Conservation (phyloP, 164 flowering plant genomes). For the Cinnamomum chago region DNA sequence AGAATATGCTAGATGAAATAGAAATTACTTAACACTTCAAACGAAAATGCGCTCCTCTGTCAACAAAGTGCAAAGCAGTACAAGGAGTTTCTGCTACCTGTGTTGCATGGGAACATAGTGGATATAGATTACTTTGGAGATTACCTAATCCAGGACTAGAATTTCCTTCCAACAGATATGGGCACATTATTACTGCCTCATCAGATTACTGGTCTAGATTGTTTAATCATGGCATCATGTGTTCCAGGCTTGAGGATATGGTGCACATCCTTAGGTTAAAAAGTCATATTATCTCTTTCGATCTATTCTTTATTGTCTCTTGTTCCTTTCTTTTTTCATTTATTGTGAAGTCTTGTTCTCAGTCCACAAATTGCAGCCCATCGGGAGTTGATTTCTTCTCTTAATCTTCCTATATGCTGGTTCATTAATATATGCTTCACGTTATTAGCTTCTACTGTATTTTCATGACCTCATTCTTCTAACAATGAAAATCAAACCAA, state of each 20-base stretch:
- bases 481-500: background rate
- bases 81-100: background rate
- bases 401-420: background rate
- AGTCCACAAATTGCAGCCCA: background rate
- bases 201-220: background rate
- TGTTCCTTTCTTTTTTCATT: background rate
- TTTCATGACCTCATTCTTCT: background rate
- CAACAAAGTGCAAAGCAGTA: background rate
- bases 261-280: background rate
- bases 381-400: background rate
- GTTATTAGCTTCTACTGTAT: background rate
- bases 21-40: too few relatives aligned
- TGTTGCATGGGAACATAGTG: background rate
- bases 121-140: too few relatives aligned
- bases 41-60: too few relatives aligned
- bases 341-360: too few relatives aligned
- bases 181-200: background rate
- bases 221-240: background rate
- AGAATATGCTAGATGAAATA: too few relatives aligned
- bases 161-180: background rate
- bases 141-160: too few relatives aligned
- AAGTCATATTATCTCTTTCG: background rate
- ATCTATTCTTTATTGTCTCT: background rate
- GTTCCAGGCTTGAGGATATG: background rate
- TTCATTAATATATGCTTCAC: background rate